phyloP scores from a whole-genome alignment of 2,329 filamentous ascomycete species.

The Ramularia endophylla region DNA sequence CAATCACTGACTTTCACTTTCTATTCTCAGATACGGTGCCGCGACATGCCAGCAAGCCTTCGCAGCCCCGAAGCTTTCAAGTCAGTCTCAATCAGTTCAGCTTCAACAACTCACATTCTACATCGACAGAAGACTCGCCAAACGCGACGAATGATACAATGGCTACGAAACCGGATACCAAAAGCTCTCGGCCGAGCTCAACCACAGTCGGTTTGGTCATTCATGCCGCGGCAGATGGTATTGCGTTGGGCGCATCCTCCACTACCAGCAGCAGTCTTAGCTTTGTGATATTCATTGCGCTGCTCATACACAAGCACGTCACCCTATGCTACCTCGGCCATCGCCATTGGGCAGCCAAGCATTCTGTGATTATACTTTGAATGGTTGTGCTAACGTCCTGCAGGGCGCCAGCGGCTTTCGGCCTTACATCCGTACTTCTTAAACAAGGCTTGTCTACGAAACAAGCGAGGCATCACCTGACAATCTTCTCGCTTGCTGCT shows the following conservation, averaged over 20 bases:
- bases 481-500: slow-evolving; percentile 87
- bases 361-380: too few species aligned
- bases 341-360: too few species aligned
- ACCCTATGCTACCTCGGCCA: too few species aligned
- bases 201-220: slow-evolving; percentile 91
- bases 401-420: slow-evolving; percentile 76
- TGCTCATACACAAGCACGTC: slow-evolving; percentile 79
- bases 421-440: slow-evolving; percentile 80
- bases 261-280: slow-evolving; percentile 65
- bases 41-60: slow-evolving; percentile 54
- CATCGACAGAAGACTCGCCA: slow-evolving; percentile 6
- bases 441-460: slow-evolving; percentile 89
- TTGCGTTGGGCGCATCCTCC: slow-evolving; percentile 85
- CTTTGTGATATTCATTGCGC: slow-evolving; percentile 89
- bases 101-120: slow-evolving; percentile 35
- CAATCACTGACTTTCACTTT: too few species aligned
- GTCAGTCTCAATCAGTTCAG: slow-evolving; percentile 79
- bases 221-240: slow-evolving; percentile 89
- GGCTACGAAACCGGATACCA: slow-evolving; percentile 2
- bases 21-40: slow-evolving; percentile 85
- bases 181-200: slow-evolving; percentile 28
- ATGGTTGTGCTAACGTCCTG: slow-evolving; percentile 32
- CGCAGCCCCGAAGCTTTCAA: slow-evolving; percentile 62
- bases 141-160: slow-evolving; percentile 25
- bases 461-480: slow-evolving; percentile 73